Percentiles rank a stretch among this genome's conserved stretches.
phyloP scores from a whole-genome alignment of 2,329 filamentous ascomycete genomes.

The Fusarium longipes region DNA sequence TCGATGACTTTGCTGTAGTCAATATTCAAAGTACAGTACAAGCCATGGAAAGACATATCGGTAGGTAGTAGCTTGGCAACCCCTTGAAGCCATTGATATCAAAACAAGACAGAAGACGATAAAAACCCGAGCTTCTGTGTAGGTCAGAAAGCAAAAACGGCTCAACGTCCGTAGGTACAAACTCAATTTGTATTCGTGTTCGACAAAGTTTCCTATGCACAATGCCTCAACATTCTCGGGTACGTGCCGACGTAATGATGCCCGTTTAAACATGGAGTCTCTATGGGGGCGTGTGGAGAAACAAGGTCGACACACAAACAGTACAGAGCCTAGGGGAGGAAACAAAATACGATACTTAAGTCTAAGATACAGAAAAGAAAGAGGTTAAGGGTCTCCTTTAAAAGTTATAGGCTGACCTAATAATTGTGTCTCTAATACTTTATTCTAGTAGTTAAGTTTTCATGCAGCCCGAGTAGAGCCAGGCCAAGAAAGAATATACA shows the following conservation, averaged over 20 bases:
- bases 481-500: no score
- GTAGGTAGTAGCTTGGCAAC: constrained; percentile 7
- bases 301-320: constrained; percentile 9
- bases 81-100: background rate
- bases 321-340: constrained; percentile 4
- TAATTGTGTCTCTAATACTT: no score
- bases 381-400: no score
- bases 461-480: no score
- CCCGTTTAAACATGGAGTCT: constrained; percentile 4
- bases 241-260: constrained; percentile 18
- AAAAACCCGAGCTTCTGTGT: background rate
- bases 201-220: constrained; percentile 6
- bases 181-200: background rate
- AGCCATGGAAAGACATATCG: background rate
- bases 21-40: background rate
- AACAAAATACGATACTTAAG: no score
- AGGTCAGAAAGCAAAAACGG: background rate
- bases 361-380: no score
- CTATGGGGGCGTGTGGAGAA: constrained; percentile 21
- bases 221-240: constrained; percentile 20
- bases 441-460: no score
- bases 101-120: background rate
- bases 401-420: no score
- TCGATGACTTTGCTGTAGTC: background rate
- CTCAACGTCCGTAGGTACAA: background rate